Conservation (phyloP, 495 filamentous ascomycete genomes). For the Extremus antarcticus region DNA sequence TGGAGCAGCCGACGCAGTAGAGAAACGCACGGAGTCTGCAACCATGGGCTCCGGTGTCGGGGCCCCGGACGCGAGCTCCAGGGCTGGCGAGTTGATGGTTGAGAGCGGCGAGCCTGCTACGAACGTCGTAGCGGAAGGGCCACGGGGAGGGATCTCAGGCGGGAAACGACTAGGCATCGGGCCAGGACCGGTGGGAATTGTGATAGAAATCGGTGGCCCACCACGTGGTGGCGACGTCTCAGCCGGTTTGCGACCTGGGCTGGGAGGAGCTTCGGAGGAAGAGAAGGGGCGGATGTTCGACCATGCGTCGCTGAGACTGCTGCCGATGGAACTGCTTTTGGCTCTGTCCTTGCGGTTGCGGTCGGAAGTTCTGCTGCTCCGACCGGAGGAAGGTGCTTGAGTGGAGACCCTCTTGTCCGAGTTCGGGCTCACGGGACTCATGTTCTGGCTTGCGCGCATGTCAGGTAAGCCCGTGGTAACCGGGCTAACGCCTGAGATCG, state of each 20-base stretch:
- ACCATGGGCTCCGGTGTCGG: slow-evolving; percentile 8
- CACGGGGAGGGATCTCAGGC: background rate
- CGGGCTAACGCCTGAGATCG: background rate
- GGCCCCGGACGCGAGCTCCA: background rate
- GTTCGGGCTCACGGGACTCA: background rate
- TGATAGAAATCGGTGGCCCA: background rate
- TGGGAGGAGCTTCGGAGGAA: background rate
- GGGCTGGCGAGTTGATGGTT: background rate
- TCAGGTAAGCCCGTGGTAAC: background rate
- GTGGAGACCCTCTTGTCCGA: background rate
- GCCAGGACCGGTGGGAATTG: background rate
- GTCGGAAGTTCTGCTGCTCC: background rate
- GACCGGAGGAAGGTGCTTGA: background rate
- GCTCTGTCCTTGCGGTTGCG: too few species aligned
- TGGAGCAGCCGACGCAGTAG: background rate
- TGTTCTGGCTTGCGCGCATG: background rate
- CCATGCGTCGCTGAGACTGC: background rate
- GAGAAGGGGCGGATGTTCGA: background rate
- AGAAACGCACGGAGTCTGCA: slow-evolving; percentile 1
- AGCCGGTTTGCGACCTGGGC: background rate
- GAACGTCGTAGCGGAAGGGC: background rate
- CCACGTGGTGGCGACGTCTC: background rate
- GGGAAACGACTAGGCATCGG: background rate
- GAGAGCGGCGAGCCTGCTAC: background rate
- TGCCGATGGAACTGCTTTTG: background rate